phyloP scores from a whole-genome alignment of 805 yeast genomes.

The Yamadazyma tumulicola region DNA sequence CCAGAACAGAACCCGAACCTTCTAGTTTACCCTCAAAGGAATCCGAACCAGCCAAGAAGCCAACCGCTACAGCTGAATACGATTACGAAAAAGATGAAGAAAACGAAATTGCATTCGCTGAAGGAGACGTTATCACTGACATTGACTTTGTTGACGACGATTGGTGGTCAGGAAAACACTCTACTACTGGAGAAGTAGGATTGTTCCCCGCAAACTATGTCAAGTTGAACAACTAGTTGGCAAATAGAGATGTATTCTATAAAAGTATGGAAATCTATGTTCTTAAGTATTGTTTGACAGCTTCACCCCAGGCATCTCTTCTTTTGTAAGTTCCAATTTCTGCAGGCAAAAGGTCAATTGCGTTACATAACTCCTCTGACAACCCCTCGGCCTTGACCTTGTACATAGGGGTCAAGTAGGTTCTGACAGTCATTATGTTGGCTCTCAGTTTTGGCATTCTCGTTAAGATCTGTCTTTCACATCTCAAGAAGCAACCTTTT shows the following conservation, averaged over 20 bases:
- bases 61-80: slow-evolving; percentile 62
- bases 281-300: slow-evolving; percentile 29
- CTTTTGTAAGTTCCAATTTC: slow-evolving; percentile 37
- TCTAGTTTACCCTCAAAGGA: slow-evolving; percentile 17
- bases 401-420: slow-evolving; percentile 31
- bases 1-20: slow-evolving; percentile 16
- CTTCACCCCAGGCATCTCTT: slow-evolving; percentile 36
- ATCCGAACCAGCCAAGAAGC: slow-evolving; percentile 16
- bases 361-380: slow-evolving; percentile 25
- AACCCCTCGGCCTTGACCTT: slow-evolving; percentile 30
- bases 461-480: slow-evolving; percentile 35
- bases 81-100: slow-evolving; percentile 91
- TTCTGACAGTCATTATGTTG: slow-evolving; percentile 33
- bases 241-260: background rate
- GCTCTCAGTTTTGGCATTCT: slow-evolving; percentile 35
- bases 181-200: slow-evolving; percentile 66
- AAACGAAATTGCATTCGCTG: slow-evolving; percentile 81
- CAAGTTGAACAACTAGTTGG: slow-evolving; percentile 16
- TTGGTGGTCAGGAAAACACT: slow-evolving; percentile 92
- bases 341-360: slow-evolving; percentile 36
- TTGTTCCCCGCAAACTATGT: slow-evolving; percentile 94
- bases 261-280: slow-evolving; percentile 2
- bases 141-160: slow-evolving; percentile 90
- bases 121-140: slow-evolving; percentile 76
- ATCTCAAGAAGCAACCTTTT: slow-evolving; percentile 29